Base-by-base conservation (phyloP, 148 eudicot species). In the Pharnaceum exiguum region DNA sequence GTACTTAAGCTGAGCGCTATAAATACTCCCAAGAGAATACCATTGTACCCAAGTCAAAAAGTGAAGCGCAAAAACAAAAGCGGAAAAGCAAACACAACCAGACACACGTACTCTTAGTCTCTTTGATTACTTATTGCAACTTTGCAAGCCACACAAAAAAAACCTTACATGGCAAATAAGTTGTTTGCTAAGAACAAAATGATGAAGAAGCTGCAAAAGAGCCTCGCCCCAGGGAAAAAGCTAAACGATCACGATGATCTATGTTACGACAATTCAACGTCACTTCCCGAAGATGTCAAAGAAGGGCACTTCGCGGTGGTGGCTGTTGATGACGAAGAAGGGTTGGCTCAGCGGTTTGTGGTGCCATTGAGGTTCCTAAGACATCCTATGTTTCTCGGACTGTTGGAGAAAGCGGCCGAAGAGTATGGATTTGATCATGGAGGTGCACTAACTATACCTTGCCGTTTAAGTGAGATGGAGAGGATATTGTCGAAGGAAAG, bases 301-400 rank as follows among this genome's bases (percentile, higher is more conserved):
- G 82, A 87, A 64, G 88, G 95, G n/a, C 83, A 82, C 27, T 87
- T 87, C 37, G 83, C 84, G 1, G 95, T 84, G 66, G 76, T 77
- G 25, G 88, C 86, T 1, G 62, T 21, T 38, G 85, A 68, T 4
- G 71, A 71, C 0, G 57, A 70, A 5, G 59, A 69, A 3, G 77
- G 77, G 19, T 10, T 10, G 15, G 73, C 65, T 45, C 77, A 71
- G 60, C 46, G 64, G 51, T 79, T 84, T 35, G 60, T 83, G 0
- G 76, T 86, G 35, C 84, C 86, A 1, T 53, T 86, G 51, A 79
- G 66, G 53, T 86, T 38, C 54, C 30, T 84, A n/a, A 60, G 63
- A 7, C 80, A 76, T 25, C 84, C 86, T 0, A 35, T 67, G 5
- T 87, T 87, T 68, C 48, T 67, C 55, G 62, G 68, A 36, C 71